A percentile compares a stretch with the other conserved stretches of the same genome.
These are phyloP conservation scores for Conoideocrella luteorostrata DNA, from an alignment of 2,329 filamentous ascomycete species.

Conservation along the genomic window DNA sequence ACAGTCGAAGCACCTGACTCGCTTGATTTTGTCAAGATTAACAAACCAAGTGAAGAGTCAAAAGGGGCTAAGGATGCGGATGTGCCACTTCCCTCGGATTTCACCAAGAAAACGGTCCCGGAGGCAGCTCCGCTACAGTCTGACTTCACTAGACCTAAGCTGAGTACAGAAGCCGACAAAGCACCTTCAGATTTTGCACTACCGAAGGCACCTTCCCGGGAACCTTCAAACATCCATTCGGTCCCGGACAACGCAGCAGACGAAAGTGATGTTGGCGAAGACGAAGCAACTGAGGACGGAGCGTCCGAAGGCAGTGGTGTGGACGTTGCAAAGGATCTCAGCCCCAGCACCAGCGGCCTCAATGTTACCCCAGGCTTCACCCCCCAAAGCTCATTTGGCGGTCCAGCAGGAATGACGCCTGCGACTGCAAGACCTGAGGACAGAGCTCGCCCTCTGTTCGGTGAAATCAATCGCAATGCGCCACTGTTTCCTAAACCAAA, in stretches of 20 bases:
- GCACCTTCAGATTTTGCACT: slow-evolving; percentile 33
- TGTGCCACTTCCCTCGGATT: slow-evolving; percentile 12
- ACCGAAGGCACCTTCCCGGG: slow-evolving; percentile 24
- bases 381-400: slow-evolving; percentile 54
- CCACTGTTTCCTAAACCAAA: slow-evolving; percentile 50
- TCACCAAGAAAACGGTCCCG: slow-evolving; percentile 23
- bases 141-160: slow-evolving; percentile 19
- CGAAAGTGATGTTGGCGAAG: slow-evolving; percentile 34
- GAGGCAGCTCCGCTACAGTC: slow-evolving; percentile 25
- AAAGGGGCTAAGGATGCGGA: slow-evolving; percentile 16
- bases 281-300: slow-evolving; percentile 50
- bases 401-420: slow-evolving; percentile 32
- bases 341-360: slow-evolving; percentile 39
- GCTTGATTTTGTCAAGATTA: slow-evolving; percentile 25
- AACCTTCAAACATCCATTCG: slow-evolving; percentile 26
- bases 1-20: slow-evolving; percentile 22
- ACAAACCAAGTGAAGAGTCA: slow-evolving; percentile 16
- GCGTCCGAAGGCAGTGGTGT: slow-evolving; percentile 55
- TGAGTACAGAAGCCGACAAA: slow-evolving; percentile 24
- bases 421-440: slow-evolving; percentile 24
- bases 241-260: slow-evolving; percentile 36
- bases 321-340: slow-evolving; percentile 59
- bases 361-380: slow-evolving; percentile 45
- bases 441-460: slow-evolving; percentile 41
- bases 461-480: slow-evolving; percentile 43